phyloP scores from a whole-genome alignment of 441 rosid genomes.

The Syzygium syzygioides region DNA sequence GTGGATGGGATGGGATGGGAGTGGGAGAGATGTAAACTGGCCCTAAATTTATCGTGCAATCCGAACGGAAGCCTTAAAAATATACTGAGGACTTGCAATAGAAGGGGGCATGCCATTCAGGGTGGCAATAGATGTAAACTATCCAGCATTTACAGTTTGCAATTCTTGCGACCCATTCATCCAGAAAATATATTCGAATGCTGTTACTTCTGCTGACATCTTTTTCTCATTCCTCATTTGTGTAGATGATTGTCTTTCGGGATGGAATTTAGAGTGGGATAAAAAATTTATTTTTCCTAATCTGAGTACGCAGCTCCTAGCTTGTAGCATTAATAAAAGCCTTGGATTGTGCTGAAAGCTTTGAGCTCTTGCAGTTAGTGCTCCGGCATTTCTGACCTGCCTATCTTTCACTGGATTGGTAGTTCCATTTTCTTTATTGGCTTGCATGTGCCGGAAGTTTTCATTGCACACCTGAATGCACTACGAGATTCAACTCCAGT shows the following conservation, averaged over 20 bases:
- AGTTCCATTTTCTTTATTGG: neutral
- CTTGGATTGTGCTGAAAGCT: neutral
- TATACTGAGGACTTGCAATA: neutral
- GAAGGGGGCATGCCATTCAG: neutral
- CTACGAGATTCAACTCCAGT: neutral
- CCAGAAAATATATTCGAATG: neutral
- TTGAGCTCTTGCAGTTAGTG: neutral
- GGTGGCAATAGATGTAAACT: neutral
- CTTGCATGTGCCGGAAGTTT: neutral
- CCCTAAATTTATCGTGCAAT: neutral
- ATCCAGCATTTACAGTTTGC: neutral
- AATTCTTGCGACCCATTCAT: neutral
- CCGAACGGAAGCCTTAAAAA: neutral
- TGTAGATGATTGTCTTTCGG: neutral
- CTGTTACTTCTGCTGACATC: neutral
- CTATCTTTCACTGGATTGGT: neutral
- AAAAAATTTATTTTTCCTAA: neutral
- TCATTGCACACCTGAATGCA: neutral
- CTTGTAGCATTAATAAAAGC: neutral
- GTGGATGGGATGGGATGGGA: neutral
- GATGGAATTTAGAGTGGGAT: neutral
- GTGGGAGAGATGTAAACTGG: neutral
- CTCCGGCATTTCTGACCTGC: neutral
- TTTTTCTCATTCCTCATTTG: neutral
- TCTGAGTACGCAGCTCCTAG: neutral